phyloP scores from a whole-genome alignment of 2,329 filamentous ascomycete genomes.

The Apiospora phragmitis region DNA sequence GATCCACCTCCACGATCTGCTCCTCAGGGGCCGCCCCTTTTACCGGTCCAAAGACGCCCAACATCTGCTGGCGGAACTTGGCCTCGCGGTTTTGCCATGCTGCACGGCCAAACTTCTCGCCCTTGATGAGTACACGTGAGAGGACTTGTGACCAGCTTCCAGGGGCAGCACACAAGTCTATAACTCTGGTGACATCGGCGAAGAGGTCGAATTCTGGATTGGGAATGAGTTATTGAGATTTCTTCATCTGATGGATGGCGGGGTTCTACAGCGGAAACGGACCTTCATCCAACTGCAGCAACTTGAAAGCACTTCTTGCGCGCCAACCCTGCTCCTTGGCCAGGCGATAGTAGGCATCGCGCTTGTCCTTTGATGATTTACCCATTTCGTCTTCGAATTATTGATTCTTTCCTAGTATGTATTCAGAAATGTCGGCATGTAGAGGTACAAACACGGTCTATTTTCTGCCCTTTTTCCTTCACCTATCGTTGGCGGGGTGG shows the following conservation, averaged over 20 bases:
- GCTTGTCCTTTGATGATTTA: conserved; percentile 98
- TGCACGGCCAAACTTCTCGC: conserved; percentile 82
- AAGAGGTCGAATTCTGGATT: conserved; percentile 87
- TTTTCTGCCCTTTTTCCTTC: neutral
- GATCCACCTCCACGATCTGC: conserved; percentile 18
- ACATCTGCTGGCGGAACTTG: conserved; percentile 61
- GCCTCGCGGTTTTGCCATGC: conserved; percentile 87
- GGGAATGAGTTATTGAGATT: conserved; percentile 12
- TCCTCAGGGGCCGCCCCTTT: conserved; percentile 25
- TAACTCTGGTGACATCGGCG: conserved; percentile 83
- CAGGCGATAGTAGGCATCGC: conserved; percentile 95
- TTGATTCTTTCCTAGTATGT: neutral
- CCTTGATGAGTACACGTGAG: conserved; percentile 89
- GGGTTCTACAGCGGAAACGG: conserved; percentile 9
- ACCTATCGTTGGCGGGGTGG: neutral
- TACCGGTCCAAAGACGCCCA: conserved; percentile 47
- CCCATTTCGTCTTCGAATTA: conserved; percentile 63
- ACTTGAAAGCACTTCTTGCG: conserved; percentile 92
- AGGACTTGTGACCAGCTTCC: conserved; percentile 98
- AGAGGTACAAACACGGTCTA: neutral
- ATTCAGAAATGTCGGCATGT: neutral
- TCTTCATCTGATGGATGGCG: conserved; percentile 11
- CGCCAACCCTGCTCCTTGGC: conserved; percentile 99
- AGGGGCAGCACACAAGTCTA: conserved; percentile 93
- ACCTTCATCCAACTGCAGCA: conserved; percentile 90